Evolutionary conservation across 106 monocot genomes (phyloP), one percentile per base, ranked within the genome.

Genomic region (Apostasia ramifera): DNA sequence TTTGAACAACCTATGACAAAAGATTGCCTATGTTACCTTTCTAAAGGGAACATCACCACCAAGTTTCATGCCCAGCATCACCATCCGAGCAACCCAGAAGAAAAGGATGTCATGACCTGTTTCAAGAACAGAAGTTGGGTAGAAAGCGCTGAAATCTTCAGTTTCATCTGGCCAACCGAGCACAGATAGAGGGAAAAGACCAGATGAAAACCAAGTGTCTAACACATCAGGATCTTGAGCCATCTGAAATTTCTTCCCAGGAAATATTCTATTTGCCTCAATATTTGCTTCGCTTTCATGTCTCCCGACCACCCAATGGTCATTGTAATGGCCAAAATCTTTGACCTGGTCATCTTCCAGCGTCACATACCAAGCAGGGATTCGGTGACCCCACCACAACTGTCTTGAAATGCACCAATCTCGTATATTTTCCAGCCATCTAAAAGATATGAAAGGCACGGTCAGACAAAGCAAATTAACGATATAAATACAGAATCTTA

Each of bases 41-140:
- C 44, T 85, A 68, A 98, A 98, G 1, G 98, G 98, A 41, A 98
- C 90, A 80, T 93, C 93, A 39, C 98, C 98, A 46, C 98, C 87
- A 66, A 98, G 87, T 74, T 85, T 85, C 83, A 98, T 98, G 69
- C 98, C 98, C 37, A 98, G 73, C 98, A 98, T 98, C 69, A 98
- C 98, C 98, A 98, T 98, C n/a, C 93, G 87, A 68, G 98, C 98
- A 58, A 98, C 98, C 98, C 98, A 98, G 57, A 98, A 98, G 74
- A 98, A 98, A 15, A 98, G 81, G 49, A 98, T 98, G 55, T 93
- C 98, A 74, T 88, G 90, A 12, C 98, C 98, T 55, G 98, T 98
- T 77, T 98, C 98, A 58, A 98, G 85, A 71, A 98, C 83, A 44
- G 98, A 93, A 43, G 93, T 93, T 44, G 98, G 98, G 54, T 98